A percentile compares a stretch with the other conserved stretches of the same genome.
Conservation (phyloP, 306 rosid genomes). For the Argentina anserina region DNA sequence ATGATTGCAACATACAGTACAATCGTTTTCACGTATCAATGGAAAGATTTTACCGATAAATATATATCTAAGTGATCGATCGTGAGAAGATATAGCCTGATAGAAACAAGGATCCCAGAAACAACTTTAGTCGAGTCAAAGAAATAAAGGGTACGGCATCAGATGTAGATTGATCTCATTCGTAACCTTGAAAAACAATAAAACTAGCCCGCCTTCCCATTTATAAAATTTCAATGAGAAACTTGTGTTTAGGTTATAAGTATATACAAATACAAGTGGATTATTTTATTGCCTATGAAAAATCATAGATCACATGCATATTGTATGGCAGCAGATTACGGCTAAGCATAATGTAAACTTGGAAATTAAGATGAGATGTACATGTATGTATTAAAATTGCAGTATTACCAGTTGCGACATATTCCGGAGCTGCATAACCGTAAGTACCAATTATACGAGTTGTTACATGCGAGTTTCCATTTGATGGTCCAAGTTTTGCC, state of each 20-base stretch:
- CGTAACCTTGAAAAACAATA: neutral
- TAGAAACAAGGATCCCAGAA: neutral
- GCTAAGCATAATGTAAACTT: neutral
- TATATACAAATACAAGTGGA: no score
- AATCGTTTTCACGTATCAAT: no score
- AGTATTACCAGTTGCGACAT: constrained; percentile 63
- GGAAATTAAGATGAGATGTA: neutral
- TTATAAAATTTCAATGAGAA: no score
- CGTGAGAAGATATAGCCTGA: neutral
- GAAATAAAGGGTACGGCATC: no score
- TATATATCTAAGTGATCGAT: no score
- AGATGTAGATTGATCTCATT: no score
- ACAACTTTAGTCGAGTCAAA: neutral
- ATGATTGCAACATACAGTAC: neutral
- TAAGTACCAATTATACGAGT: constrained; percentile 68
- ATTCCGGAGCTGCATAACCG: constrained; percentile 89
- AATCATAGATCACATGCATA: no score
- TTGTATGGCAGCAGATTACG: no score
- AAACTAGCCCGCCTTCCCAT: neutral
- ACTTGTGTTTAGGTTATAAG: no score
- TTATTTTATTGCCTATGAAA: no score
- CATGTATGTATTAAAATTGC: neutral
- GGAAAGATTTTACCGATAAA: no score
- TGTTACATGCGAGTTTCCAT: constrained; percentile 65
- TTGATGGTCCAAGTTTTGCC: constrained; percentile 70